Conservation (phyloP, 2,329 filamentous ascomycete species). For the Leptographium galeiforme region DNA sequence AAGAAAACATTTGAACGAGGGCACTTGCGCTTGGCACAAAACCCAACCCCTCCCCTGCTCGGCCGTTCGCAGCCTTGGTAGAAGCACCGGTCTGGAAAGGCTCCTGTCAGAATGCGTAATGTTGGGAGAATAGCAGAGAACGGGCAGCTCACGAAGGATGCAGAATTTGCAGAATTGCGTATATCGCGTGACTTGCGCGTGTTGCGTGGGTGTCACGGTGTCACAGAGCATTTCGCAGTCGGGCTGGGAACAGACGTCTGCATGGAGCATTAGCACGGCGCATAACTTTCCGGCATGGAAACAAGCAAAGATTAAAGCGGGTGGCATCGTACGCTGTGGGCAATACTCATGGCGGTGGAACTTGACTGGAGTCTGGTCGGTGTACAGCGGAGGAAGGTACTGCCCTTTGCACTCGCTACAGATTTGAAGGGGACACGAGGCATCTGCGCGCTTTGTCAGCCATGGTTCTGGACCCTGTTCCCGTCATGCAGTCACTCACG, state of each 20-base stretch:
- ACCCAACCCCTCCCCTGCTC: neutral
- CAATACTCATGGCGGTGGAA: slow-evolving; percentile 9
- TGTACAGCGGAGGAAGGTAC: neutral
- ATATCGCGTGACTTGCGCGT: neutral
- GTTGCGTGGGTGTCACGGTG: neutral
- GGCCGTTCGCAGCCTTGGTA: slow-evolving; percentile 2
- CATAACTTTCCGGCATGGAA: neutral
- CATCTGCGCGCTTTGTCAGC: neutral
- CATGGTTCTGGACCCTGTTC: no score
- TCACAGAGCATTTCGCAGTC: neutral
- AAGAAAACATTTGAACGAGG: neutral
- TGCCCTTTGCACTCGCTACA: slow-evolving; percentile 3
- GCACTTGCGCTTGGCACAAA: slow-evolving; percentile 3
- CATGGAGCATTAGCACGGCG: neutral
- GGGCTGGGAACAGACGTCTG: neutral
- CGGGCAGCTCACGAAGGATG: neutral
- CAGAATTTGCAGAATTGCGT: no score
- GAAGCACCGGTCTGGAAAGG: slow-evolving; percentile 4
- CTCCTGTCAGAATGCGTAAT: neutral
- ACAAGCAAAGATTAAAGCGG: neutral
- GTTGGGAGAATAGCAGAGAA: neutral
- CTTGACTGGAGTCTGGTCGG: neutral
- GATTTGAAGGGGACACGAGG: neutral
- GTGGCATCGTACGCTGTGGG: neutral
- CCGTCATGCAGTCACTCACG: neutral